Evolutionary conservation across 2,329 filamentous ascomycete genomes (phyloP).

Genomic region (Fusarium begoniae): DNA sequence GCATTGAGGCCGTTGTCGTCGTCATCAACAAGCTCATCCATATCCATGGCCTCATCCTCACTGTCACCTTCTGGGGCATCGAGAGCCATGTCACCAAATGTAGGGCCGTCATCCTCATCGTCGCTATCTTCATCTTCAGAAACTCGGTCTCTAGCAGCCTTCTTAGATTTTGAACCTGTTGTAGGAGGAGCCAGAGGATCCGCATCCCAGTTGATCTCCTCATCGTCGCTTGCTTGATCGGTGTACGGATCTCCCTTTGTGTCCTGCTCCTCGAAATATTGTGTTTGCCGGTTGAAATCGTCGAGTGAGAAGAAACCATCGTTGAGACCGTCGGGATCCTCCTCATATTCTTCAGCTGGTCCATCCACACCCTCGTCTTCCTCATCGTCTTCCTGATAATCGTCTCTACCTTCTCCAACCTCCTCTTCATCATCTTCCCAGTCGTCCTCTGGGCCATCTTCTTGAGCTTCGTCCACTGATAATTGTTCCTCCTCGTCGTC

Average conservation of each 20-base stretch:
- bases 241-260: slow-evolving; percentile 78
- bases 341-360: slow-evolving; percentile 58
- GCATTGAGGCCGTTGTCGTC: slow-evolving; percentile 75
- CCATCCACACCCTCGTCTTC: slow-evolving; percentile 54
- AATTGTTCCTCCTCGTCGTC: slow-evolving; percentile 41
- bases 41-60: slow-evolving; percentile 68
- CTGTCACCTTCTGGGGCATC: slow-evolving; percentile 76
- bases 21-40: slow-evolving; percentile 61
- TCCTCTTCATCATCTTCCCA: slow-evolving; percentile 52
- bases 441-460: slow-evolving; percentile 43
- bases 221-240: slow-evolving; percentile 80
- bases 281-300: slow-evolving; percentile 93
- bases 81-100: slow-evolving; percentile 82
- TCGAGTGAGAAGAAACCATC: slow-evolving; percentile 99
- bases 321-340: slow-evolving; percentile 84
- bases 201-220: slow-evolving; percentile 86
- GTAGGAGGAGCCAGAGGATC: slow-evolving; percentile 69
- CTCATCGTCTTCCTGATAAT: slow-evolving; percentile 50
- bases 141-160: slow-evolving; percentile 43
- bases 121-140: slow-evolving; percentile 60
- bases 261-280: slow-evolving; percentile 89
- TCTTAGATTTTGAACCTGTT: slow-evolving; percentile 41
- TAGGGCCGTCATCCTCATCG: slow-evolving; percentile 80
- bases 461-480: slow-evolving; percentile 32
- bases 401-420: slow-evolving; percentile 43